Evolutionary conservation across 225 moss, liverwort and hornwort species (phyloP).

Genomic region (Polytrichum commune): DNA sequence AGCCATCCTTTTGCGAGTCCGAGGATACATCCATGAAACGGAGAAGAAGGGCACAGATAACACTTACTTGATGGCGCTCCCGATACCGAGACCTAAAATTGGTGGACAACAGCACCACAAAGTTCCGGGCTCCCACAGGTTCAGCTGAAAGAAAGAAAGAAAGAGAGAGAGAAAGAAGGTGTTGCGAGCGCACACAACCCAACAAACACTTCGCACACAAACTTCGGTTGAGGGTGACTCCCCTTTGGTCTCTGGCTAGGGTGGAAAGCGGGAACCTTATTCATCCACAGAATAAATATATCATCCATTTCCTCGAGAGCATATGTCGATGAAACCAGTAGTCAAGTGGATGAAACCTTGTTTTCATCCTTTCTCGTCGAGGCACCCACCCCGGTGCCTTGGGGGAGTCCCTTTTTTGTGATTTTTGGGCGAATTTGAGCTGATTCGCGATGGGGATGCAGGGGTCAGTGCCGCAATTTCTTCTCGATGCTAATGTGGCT

Average conservation of each 20-base stretch:
- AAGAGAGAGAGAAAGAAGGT: no score
- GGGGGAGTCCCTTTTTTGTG: no score
- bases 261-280: slow-evolving; percentile 19
- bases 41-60: neutral
- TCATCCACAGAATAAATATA: slow-evolving; percentile 17
- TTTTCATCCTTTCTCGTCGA: no score
- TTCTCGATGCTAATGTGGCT: slow-evolving; percentile 31
- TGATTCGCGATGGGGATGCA: no score
- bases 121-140: no score
- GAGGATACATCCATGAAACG: neutral
- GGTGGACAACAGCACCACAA: neutral
- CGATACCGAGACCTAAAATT: neutral
- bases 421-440: no score
- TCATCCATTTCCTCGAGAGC: no score
- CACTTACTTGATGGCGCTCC: neutral
- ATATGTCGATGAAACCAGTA: neutral
- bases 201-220: no score
- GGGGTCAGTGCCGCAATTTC: slow-evolving; percentile 24
- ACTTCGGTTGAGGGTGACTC: neutral
- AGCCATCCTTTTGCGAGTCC: neutral
- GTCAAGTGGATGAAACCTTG: neutral
- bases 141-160: no score
- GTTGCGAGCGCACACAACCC: no score
- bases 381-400: no score
- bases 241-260: slow-evolving; percentile 7